phyloP scores from a whole-genome alignment of 2,329 filamentous ascomycete species.

The Fusarium sp. region DNA sequence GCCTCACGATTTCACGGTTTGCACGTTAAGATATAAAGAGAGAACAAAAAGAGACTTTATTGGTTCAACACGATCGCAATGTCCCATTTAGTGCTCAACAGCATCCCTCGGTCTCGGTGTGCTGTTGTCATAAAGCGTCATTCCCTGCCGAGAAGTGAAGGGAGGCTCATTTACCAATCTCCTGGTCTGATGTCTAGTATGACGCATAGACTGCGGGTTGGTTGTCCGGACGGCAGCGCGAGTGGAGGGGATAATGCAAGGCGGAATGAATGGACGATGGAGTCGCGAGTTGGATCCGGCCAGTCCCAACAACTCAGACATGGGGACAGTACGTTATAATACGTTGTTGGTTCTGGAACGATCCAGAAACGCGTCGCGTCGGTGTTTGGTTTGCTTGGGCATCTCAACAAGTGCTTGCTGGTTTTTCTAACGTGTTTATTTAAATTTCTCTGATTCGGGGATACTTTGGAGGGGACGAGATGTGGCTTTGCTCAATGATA shows the following conservation, averaged over 20 bases:
- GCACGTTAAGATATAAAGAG: conserved; percentile 49
- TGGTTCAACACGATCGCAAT: conserved; percentile 45
- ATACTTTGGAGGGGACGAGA: conserved; percentile 5
- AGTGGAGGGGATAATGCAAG: conserved; percentile 7
- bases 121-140: conserved; percentile 10
- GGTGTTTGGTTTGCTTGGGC: conserved; percentile 42
- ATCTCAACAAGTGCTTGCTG: conserved; percentile 33
- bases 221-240: conserved; percentile 19
- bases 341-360: conserved; percentile 39
- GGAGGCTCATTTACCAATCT: conserved; percentile 15
- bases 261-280: conserved; percentile 22
- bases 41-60: conserved; percentile 47
- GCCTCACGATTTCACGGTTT: conserved; percentile 50
- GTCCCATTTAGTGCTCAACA: conserved; percentile 41
- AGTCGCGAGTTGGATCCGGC: conserved; percentile 35
- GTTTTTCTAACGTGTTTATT: conserved; percentile 32
- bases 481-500: conserved; percentile 21
- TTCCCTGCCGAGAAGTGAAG: conserved; percentile 13
- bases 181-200: conserved; percentile 23
- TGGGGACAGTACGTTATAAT: conserved; percentile 20
- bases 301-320: conserved; percentile 21
- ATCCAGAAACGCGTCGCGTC: conserved; percentile 34
- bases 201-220: conserved; percentile 32
- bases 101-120: conserved; percentile 17
- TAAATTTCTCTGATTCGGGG: conserved; percentile 40